These are phyloP conservation scores for Entomortierella lignicola DNA, from an alignment of 192 early-diverging fungal species.

Conservation along the genomic window DNA sequence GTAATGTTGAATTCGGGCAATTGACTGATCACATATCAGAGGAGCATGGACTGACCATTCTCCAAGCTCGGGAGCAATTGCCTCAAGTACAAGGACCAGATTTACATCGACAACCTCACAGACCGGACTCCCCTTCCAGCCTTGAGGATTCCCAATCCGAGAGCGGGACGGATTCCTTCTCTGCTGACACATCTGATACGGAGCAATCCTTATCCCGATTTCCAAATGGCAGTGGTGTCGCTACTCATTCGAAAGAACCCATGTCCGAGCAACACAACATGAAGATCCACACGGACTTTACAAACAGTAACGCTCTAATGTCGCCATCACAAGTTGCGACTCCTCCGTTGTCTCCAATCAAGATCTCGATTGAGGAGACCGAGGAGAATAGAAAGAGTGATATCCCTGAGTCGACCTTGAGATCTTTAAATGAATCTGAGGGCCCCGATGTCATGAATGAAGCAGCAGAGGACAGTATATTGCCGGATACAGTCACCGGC, in stretches of 20 bases:
- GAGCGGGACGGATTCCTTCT: slow-evolving; percentile 16
- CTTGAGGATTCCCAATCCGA: slow-evolving; percentile 47
- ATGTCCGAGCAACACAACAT: not conserved
- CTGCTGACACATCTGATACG: slow-evolving; percentile 2
- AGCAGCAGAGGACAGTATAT: too few species aligned
- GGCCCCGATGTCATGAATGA: too few species aligned
- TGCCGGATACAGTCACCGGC: not conserved
- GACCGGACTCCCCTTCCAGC: slow-evolving; percentile 43
- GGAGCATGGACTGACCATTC: not conserved
- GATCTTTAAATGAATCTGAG: too few species aligned
- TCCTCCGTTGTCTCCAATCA: slow-evolving; percentile 26
- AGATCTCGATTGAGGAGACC: not conserved
- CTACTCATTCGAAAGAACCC: not conserved
- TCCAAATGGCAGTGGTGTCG: not conserved
- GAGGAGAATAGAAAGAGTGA: not conserved
- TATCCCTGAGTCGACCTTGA: not conserved
- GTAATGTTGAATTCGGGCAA: not conserved
- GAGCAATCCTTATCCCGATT: slow-evolving; percentile 5
- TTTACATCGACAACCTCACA: slow-evolving; percentile 1
- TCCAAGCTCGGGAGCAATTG: not conserved
- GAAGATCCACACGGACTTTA: not conserved
- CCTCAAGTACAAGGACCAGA: not conserved
- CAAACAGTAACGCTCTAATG: slow-evolving; percentile 9
- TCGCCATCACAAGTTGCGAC: slow-evolving; percentile 33
- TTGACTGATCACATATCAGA: not conserved